These are phyloP conservation scores for Kwoniella sp. DNA, from an alignment of 768 basidiomycete species.

Conservation along the genomic window DNA sequence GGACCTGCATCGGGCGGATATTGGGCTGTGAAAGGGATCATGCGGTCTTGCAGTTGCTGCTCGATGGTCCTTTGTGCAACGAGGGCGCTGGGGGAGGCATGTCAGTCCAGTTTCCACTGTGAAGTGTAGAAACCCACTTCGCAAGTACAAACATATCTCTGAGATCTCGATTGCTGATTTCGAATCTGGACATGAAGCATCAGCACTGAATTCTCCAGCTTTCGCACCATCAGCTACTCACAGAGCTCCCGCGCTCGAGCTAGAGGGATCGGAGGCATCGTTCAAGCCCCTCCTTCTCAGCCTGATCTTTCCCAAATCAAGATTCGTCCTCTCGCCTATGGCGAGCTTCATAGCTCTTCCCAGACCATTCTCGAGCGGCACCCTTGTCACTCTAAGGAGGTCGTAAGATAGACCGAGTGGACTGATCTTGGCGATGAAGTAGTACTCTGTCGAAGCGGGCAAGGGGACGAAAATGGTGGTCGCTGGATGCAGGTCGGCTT, in stretches of 20 bases:
- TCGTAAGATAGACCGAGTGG: slow-evolving; percentile 76
- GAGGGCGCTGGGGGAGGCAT: slow-evolving; percentile 61
- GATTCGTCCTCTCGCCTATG: slow-evolving; percentile 30
- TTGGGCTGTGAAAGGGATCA: slow-evolving; percentile 72
- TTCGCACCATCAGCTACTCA: too few relatives aligned
- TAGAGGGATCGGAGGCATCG: not conserved
- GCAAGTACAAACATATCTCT: slow-evolving; percentile 81
- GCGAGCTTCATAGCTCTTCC: slow-evolving; percentile 17
- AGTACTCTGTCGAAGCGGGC: slow-evolving; percentile 55
- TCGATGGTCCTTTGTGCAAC: slow-evolving; percentile 88
- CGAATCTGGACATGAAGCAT: slow-evolving; percentile 53
- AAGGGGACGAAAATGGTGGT: slow-evolving; percentile 33
- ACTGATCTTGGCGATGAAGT: slow-evolving; percentile 76
- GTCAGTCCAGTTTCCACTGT: too few relatives aligned
- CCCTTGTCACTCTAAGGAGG: slow-evolving; percentile 57
- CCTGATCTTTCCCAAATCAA: slow-evolving; percentile 33
- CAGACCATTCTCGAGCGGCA: slow-evolving; percentile 26
- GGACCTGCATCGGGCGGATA: slow-evolving; percentile 55
- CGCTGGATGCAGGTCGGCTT: slow-evolving; percentile 58
- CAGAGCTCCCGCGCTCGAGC: too few relatives aligned
- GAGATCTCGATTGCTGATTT: slow-evolving; percentile 59
- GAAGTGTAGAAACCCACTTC: too few relatives aligned
- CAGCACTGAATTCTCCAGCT: too few relatives aligned
- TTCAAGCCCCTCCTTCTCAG: slow-evolving; percentile 23
- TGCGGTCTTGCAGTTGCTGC: slow-evolving; percentile 73